These are phyloP conservation scores for Actinomucor elegans DNA, from an alignment of 371 early-diverging fungal genomes.

Conservation along the genomic window DNA sequence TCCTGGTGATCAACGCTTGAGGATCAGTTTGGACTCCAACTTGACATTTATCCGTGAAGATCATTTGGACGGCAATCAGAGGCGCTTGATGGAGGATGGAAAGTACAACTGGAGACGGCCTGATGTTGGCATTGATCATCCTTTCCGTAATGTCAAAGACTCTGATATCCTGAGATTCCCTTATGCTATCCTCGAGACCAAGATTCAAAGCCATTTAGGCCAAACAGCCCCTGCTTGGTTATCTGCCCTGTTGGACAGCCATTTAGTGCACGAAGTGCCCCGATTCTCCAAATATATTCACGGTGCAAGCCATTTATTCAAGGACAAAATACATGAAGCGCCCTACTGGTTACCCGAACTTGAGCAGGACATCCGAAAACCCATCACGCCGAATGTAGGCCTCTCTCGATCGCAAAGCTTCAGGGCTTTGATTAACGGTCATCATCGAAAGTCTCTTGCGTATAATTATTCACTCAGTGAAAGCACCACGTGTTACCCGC, in stretches of 20 bases:
- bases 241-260: slow-evolving; percentile 76
- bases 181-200: slow-evolving; percentile 97
- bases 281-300: slow-evolving; percentile 99
- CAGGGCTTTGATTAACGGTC: slow-evolving; percentile 47
- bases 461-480: background rate
- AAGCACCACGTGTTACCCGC: background rate
- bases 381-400: slow-evolving; percentile 47
- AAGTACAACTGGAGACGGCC: slow-evolving; percentile 92
- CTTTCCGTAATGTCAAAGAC: slow-evolving; percentile 81
- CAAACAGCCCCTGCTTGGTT: slow-evolving; percentile 94
- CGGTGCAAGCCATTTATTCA: slow-evolving; percentile 88
- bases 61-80: slow-evolving; percentile 56
- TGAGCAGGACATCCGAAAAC: slow-evolving; percentile 85
- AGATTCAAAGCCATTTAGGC: slow-evolving; percentile 91
- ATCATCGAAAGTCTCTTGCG: slow-evolving; percentile 25
- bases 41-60: slow-evolving; percentile 97
- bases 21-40: slow-evolving; percentile 97
- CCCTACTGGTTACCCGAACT: slow-evolving; percentile 98
- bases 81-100: slow-evolving; percentile 4
- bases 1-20: slow-evolving; percentile 96
- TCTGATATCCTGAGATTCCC: slow-evolving; percentile 91
- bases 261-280: slow-evolving; percentile 95
- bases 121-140: slow-evolving; percentile 90
- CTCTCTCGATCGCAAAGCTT: slow-evolving; percentile 45
- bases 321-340: slow-evolving; percentile 72